Evolutionary conservation across 179 eudicot species (phyloP).

Genomic region (Gypsophila paniculata): DNA sequence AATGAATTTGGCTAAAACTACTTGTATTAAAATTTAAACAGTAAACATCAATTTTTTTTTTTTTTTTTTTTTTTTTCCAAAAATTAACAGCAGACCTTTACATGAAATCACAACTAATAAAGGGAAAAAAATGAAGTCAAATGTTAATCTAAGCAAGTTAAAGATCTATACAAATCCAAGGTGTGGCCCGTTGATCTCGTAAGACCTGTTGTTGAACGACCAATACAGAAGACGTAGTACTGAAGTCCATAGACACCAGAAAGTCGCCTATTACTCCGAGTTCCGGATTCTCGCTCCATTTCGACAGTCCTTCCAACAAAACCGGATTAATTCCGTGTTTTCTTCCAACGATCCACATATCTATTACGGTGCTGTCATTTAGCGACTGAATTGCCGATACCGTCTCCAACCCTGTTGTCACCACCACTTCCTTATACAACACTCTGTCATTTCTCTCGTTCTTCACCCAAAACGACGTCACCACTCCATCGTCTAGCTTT

Average conservation of each 20-base stretch:
- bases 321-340: constrained; percentile 51
- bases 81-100: no score
- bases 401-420: constrained; percentile 62
- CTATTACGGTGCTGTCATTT: constrained; percentile 30
- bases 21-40: no score
- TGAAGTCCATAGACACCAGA: constrained; percentile 48
- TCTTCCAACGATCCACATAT: constrained; percentile 78
- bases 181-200: constrained; percentile 40
- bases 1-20: no score
- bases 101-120: no score
- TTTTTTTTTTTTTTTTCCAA: no score
- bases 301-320: constrained; percentile 49
- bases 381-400: constrained; percentile 50
- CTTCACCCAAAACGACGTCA: constrained; percentile 85
- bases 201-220: constrained; percentile 73
- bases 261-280: constrained; percentile 68
- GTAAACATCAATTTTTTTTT: no score
- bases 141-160: no score
- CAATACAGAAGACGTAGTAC: constrained; percentile 44
- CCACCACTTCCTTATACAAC: constrained; percentile 67
- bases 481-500: constrained; percentile 75
- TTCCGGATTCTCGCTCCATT: constrained; percentile 58
- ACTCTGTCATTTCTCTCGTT: constrained; percentile 59
- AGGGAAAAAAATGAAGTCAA: no score
- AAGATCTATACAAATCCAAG: constrained; percentile 36